Evolutionary conservation across 2,329 filamentous ascomycete genomes (phyloP).

Genomic region (Hypoxylon sp.): DNA sequence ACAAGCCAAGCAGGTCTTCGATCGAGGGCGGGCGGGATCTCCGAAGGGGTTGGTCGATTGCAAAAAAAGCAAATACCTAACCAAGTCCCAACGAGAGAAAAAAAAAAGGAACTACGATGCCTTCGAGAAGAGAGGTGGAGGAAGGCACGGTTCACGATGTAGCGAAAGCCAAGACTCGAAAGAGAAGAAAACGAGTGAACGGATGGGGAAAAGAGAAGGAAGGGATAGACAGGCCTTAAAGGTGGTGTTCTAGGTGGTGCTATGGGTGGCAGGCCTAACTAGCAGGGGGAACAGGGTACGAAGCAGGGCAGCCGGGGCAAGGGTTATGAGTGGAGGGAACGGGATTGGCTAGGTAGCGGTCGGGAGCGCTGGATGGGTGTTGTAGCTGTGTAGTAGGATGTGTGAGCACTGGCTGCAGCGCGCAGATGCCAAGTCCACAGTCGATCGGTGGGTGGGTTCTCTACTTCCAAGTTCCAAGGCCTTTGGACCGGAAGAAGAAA

Average conservation of each 20-base stretch:
- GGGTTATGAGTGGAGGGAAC: constrained; percentile 31
- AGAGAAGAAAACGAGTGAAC: constrained; percentile 29
- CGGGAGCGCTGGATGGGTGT: constrained; percentile 23
- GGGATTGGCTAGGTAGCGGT: constrained; percentile 27
- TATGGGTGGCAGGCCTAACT: constrained; percentile 16
- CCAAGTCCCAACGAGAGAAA: constrained; percentile 10
- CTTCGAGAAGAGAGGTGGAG: constrained; percentile 28
- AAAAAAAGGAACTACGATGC: constrained; percentile 25
- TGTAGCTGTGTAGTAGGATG: constrained; percentile 13
- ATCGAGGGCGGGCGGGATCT: constrained; percentile 15
- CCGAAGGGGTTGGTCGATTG: constrained; percentile 16
- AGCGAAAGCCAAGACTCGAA: constrained; percentile 27
- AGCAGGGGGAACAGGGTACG: constrained; percentile 16
- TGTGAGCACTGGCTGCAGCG: constrained; percentile 26
- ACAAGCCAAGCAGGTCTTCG: constrained; percentile 26
- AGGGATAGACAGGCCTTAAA: constrained; percentile 35
- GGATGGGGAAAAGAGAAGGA: constrained; percentile 20
- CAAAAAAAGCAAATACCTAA: constrained; percentile 19
- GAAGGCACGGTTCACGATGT: constrained; percentile 35
- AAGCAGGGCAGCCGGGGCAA: constrained; percentile 24
- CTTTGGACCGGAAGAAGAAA: constrained; percentile 3
- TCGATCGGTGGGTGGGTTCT: constrained; percentile 32
- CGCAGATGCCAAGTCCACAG: constrained; percentile 36
- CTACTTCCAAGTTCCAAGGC: constrained; percentile 1
- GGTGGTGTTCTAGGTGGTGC: constrained; percentile 21